Evolutionary conservation across 306 rosid species (phyloP), one percentile per base, ranked within the genome.

Genomic region (Acacia crassicarpa): DNA sequence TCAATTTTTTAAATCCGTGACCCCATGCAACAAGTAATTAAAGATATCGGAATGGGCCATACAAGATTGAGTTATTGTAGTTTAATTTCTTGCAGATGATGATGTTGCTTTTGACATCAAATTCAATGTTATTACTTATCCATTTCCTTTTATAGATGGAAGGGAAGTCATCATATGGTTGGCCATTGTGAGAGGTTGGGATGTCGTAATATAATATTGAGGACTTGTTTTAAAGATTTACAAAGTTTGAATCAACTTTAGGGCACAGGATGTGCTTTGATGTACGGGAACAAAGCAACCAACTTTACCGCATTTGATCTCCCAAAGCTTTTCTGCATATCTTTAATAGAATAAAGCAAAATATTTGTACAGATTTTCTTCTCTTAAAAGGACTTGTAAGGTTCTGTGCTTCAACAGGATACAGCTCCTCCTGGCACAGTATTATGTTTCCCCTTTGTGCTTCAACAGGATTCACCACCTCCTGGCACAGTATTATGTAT

Each of bases 271-370:
- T 63, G 84, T 89, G 89, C 56, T 75, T 30, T 70, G 75, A 4
- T 72, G 86, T 83, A 78, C 46, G 89, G 90, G 82, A 89, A 86
- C 91, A 88, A 73, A 86, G 80, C 72, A 89, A 89, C 88, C 74
- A 33, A 78, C 62, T 84, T 82, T 73, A 71, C 77, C 58, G 80
- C 65, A 45, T 33, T 76, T 46, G 86, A 87, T 87, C 59, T 84
- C 69, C 74, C 41, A 38, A 53, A 74, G 27, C 79, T 43, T 67
- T 46, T 32, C n/a, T 70, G 81, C 84, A 84, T 35, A 75, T 81
- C 83, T 78, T 19, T 25, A 54, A 45, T 73, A 49, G 72, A 84
- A 33, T 58, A 49, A 44, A 67, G 16, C 23, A 11, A 30, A 5
- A 4, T 75, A 72, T 7, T 15, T 22, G 8, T n/a, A 30, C 54